Evolutionary conservation across 371 early-diverging fungal species (phyloP), one percentile per base, ranked within the genome.

Genomic region (Nosema muscidifuracis): DNA sequence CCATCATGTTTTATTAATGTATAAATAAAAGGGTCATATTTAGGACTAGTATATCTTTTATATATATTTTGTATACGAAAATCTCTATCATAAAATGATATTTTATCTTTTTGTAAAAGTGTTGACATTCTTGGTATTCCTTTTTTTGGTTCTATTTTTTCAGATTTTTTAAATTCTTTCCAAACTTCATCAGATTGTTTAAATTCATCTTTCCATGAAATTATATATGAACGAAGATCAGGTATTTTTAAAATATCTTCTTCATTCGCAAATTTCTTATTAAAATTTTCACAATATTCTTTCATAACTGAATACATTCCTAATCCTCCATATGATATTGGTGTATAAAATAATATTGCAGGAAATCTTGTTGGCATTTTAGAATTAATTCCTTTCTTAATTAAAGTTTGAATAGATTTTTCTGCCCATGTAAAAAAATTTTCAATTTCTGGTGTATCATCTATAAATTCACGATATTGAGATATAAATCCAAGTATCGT

Each of bases 291-390:
- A 42, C 91, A 90, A 82, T 93, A 92, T 38, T 94, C 94, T 94
- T 94, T 94, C 24, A 91, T 92, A 20, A 22, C 60, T 16, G 61
- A 73, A 47, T 95, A 85, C 95, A 99, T 94, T 70, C 94, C 94
- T 22, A 99, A 86, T 68, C 99, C 98, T 77, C 98, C 98, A 69
- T 93, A 83, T 84, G 95, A 94, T 85, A 90, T 91, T 3, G 92
- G 87, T 85, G 79, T 84, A 85, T 89, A 91, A 82, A 93, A 92
- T 0, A 95, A 89, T 2, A 92, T 92, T 18, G 93, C 93, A 42
- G 98, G 98, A 88, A 96, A 96, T 81, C 99, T 88, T 31, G 87
- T 87, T 69, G 96, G 94, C 94, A 96, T 96, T 85, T 95, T 95
- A 56, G 91, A 91, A 85, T 97, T 97, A 74, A 99, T 87, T 76